phyloP scores from a whole-genome alignment of 192 early-diverging fungal species.

The Glomus cerebriforme region DNA sequence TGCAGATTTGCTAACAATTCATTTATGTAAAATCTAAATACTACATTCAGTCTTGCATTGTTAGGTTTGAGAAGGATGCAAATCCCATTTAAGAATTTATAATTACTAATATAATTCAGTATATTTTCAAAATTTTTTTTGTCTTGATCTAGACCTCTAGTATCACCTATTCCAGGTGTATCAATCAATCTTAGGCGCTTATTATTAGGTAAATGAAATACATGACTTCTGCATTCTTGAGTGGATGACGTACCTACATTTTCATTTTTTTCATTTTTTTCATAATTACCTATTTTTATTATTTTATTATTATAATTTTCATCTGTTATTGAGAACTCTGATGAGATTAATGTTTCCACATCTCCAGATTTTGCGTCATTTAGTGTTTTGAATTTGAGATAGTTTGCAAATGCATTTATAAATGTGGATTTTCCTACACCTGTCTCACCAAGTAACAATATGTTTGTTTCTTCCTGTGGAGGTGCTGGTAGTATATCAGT shows the following conservation, averaged over 20 bases:
- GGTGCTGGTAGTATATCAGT: too few species aligned
- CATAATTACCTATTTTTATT: conserved; percentile 30
- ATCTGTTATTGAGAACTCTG: conserved; percentile 26
- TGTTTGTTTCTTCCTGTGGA: not conserved
- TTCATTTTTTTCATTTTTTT: conserved; percentile 23
- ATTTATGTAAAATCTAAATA: conserved; percentile 35
- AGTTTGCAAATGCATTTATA: conserved; percentile 41
- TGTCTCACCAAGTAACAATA: conserved; percentile 1
- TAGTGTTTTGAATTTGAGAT: conserved; percentile 34
- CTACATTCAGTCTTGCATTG: conserved; percentile 27
- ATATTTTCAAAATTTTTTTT: conserved; percentile 36
- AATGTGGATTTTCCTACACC: conserved; percentile 41
- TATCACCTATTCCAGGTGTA: conserved; percentile 38
- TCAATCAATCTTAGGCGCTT: conserved; percentile 35
- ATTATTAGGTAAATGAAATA: conserved; percentile 27
- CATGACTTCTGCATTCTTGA: conserved; percentile 29
- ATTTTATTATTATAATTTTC: conserved; percentile 6
- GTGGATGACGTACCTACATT: conserved; percentile 29
- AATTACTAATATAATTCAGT: conserved; percentile 30
- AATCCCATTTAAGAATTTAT: conserved; percentile 32
- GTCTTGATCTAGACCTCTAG: conserved; percentile 36
- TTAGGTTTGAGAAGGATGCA: too few species aligned
- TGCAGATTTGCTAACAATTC: conserved; percentile 34
- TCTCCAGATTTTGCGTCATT: conserved; percentile 28
- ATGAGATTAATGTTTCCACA: conserved; percentile 31